phyloP scores from a whole-genome alignment of 306 rosid species.

The Cucurbita pepo region DNA sequence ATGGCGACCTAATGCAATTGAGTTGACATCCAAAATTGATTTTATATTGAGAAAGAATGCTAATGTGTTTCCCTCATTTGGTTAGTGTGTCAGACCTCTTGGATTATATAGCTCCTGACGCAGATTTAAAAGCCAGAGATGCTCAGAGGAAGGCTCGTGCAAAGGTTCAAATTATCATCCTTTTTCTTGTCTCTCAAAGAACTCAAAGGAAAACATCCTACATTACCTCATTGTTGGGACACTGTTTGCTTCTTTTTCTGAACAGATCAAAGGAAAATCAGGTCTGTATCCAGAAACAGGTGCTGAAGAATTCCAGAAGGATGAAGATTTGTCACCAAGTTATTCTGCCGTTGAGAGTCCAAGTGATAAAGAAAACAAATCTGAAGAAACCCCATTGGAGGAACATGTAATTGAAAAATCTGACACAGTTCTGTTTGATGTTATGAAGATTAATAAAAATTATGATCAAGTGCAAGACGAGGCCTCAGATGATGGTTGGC shows the following conservation, averaged over 20 bases:
- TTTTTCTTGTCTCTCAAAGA: neutral
- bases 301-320: slow-evolving; percentile 55
- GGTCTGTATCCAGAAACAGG: slow-evolving; percentile 51
- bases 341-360: slow-evolving; percentile 34
- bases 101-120: slow-evolving; percentile 92
- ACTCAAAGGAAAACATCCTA: neutral
- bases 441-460: slow-evolving; percentile 14
- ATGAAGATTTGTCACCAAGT: slow-evolving; percentile 28
- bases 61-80: neutral
- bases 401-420: slow-evolving; percentile 33
- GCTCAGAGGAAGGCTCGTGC: slow-evolving; percentile 87
- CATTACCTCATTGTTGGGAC: neutral
- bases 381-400: slow-evolving; percentile 32
- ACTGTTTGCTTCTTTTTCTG: slow-evolving; percentile 10
- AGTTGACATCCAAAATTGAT: neutral
- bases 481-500: slow-evolving; percentile 88
- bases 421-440: slow-evolving; percentile 34
- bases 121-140: slow-evolving; percentile 81
- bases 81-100: slow-evolving; percentile 91
- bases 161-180: slow-evolving; percentile 36
- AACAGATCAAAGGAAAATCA: slow-evolving; percentile 73
- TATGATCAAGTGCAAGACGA: slow-evolving; percentile 39
- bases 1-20: neutral
- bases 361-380: slow-evolving; percentile 75
- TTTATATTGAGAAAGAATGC: neutral